Base-by-base conservation (phyloP, 805 yeast species). In the Candida easanensis region DNA sequence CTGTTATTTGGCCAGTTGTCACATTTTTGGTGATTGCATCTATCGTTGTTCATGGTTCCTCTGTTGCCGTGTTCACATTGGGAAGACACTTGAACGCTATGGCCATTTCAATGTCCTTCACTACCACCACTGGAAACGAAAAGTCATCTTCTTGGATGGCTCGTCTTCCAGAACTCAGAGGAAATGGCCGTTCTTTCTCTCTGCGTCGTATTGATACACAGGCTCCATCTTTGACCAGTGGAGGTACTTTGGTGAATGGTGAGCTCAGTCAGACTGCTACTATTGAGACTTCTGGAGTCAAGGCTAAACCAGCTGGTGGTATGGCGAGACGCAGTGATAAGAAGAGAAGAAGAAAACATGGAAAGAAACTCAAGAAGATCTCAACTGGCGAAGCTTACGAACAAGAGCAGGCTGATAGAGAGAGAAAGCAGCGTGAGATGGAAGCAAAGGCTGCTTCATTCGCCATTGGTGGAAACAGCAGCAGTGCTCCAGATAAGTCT, bases 31-130 rank as follows among this genome's bases (percentile, higher is more conserved):
- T 89, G 19, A 71, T 89, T 4, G 74, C 90, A 0, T 89, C 96
- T 0, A 87, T 89, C 54, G 68, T 86, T 16, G 91, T 89, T 18
- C 97, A 89, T 63, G 97, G 97, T 3, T 88, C 95, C 0, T 87
- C 96, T 0, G 88, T 88, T 20, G 93, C 93, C 4, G 87, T 79
- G 11, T 52, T 57, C 20, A 42, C 45, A 4, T 33, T 51, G 43
- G 98, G 99, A 38, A 85, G 82, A 57, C 84, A 91, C 45, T 74
- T 91, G 62, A 89, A 90, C 68, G 84, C 95, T 40, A 86, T 93
- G 82, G 88, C 96, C 27, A 45, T 49, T 31, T 38, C 49, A 4
- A 86, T 90, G 84, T 79, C 97, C 0, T 84, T 88, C 60, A 88
- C 96, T 17, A 77, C 79, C 21, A 79, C 77, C 19, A 82, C 80